Evolutionary conservation across 805 yeast genomes (phyloP).

Genomic region (Wickerhamiella brachini): DNA sequence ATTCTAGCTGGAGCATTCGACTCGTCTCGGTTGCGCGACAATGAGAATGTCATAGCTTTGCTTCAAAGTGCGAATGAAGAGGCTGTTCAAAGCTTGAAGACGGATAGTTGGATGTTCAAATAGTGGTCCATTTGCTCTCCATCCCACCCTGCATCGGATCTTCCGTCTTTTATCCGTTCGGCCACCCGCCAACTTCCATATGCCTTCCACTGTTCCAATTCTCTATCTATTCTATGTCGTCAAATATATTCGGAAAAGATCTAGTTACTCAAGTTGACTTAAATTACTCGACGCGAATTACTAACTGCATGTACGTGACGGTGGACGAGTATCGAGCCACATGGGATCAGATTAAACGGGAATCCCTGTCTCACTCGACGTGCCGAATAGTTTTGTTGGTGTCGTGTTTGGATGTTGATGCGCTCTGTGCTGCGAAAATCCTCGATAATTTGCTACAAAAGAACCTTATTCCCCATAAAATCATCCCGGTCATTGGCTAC

Average conservation of each 20-base stretch:
- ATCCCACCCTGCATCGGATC: no score
- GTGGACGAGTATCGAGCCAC: constrained; percentile 55
- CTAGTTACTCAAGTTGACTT: no score
- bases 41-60: not conserved
- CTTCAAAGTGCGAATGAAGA: not conserved
- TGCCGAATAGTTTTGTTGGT: constrained; percentile 80
- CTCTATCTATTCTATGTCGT: no score
- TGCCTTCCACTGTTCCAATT: no score
- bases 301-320: constrained; percentile 49
- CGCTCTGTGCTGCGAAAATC: constrained; percentile 77
- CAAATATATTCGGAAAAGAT: no score
- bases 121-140: no score
- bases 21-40: not conserved
- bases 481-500: constrained; percentile 89
- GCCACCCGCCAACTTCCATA: no score
- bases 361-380: constrained; percentile 83
- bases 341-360: constrained; percentile 50
- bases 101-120: constrained; percentile 6
- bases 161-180: no score
- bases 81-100: constrained; percentile 4
- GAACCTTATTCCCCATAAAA: constrained; percentile 73
- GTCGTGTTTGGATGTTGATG: constrained; percentile 82
- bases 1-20: not conserved
- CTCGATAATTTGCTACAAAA: constrained; percentile 57
- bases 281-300: not conserved